Evolutionary conservation across 441 rosid species (phyloP).

Genomic region (Pelargonium cotyledonis): DNA sequence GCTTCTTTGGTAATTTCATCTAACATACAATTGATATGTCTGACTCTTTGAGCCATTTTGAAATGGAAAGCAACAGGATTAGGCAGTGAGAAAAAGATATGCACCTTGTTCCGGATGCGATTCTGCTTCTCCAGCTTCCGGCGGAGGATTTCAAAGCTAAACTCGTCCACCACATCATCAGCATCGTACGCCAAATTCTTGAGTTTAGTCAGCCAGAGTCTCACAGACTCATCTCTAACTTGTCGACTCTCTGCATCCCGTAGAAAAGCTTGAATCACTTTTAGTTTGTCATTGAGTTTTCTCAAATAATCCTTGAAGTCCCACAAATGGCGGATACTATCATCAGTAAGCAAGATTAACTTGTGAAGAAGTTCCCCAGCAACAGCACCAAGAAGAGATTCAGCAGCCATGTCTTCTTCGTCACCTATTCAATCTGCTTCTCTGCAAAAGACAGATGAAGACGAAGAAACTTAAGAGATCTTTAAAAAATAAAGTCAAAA

Average conservation of each 20-base stretch:
- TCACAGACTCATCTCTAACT: background rate
- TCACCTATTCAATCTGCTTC: background rate
- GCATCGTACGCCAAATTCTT: slow-evolving; percentile 9
- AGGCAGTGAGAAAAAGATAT: background rate
- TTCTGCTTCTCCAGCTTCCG: background rate
- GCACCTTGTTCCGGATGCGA: background rate
- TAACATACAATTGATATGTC: background rate
- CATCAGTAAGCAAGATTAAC: background rate
- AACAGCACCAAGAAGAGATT: background rate
- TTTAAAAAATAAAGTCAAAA: background rate
- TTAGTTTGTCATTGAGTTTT: background rate
- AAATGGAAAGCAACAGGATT: slow-evolving; percentile 5
- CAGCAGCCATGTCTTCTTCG: background rate
- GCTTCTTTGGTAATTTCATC: background rate
- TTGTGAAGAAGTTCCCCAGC: slow-evolving; percentile 5
- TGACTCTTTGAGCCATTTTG: background rate
- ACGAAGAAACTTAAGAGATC: background rate
- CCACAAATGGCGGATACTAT: background rate
- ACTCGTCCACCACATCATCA: slow-evolving; percentile 10
- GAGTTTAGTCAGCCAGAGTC: slow-evolving; percentile 12
- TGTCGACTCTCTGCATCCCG: slow-evolving; percentile 13
- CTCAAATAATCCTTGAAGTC: slow-evolving; percentile 5
- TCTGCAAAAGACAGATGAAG: background rate
- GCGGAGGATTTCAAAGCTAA: background rate
- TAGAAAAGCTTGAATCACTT: background rate